Base-by-base conservation (phyloP, 2,329 filamentous ascomycete genomes). In the Cercospora sojina region DNA sequence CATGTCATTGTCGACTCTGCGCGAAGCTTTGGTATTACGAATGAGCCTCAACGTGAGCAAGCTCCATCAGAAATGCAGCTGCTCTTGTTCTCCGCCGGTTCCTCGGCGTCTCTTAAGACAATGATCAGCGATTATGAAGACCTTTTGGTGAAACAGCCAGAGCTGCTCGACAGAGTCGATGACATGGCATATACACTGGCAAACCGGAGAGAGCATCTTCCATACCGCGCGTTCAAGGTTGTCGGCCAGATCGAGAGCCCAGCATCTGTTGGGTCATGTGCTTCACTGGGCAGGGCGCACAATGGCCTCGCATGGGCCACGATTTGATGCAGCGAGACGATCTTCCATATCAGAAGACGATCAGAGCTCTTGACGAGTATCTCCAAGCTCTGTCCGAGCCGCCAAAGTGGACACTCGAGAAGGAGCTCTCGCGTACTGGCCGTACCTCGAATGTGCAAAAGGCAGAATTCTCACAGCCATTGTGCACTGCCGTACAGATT, bases 401-500 rank as follows among this genome's bases (percentile, higher is more conserved):
- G 4, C 47, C 47, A 5, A 47, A 51, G 18, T 25, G 47, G 20
- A 51, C 18, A 51, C 18, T 25, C 20, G 47, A 51, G 10, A 25
- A 51, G 20, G 47, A 25, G 20, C 35, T 38, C 16, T 38, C 16
- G 35, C 41, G 41, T 23, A 47, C 41, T 51, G 18, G 47, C 9
- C 18, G 47, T 13, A 51, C 20, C 5, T 51, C 47, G 20, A 25
- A 51, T 23, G 41, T 51, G 9, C 18, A 23, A 13, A 51, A 51
- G 20, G 41, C 56, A 7, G 43, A 59, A 9, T 43, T 59, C 16
- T 53, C 61, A 5, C 68, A 70, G 57, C 63, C 66, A 4, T 35
- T 61, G 3, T 66, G 60, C 23, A 70, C 68, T 12, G 68, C 64
- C 10, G 29, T 68, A n/a, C 68, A 70, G 35, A 41, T 66, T 18